phyloP scores from a whole-genome alignment of 2,329 filamentous ascomycete species.

The Madurella mycetomatis region DNA sequence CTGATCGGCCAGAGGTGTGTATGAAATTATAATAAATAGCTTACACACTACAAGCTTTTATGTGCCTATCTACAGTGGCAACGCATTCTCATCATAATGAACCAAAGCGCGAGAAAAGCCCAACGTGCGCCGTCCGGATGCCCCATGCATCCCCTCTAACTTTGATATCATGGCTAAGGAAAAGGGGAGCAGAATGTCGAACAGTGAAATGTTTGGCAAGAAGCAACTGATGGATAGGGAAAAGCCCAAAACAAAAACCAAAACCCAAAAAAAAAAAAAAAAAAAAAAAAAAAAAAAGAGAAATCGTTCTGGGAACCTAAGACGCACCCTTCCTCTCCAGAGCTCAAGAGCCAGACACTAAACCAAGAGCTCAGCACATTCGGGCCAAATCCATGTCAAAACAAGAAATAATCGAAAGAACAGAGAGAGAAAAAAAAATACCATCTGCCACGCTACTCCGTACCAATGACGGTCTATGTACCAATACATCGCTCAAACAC shows the following conservation, averaged over 20 bases:
- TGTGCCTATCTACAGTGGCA: constrained; percentile 14
- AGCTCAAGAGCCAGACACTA: background rate
- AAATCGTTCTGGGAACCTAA: background rate
- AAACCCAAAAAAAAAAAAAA: constrained; percentile 2
- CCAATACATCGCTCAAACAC: constrained; percentile 11
- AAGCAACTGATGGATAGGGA: background rate
- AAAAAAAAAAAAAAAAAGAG: background rate
- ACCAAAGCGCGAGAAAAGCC: constrained; percentile 9
- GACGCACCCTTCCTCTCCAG: background rate
- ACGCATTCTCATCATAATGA: constrained; percentile 3
- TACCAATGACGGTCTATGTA: constrained; percentile 10
- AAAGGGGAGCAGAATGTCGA: background rate
- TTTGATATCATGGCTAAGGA: constrained; percentile 6
- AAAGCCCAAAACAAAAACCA: no score
- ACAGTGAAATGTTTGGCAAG: background rate
- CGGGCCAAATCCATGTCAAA: background rate
- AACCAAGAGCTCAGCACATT: background rate
- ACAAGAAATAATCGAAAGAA: background rate
- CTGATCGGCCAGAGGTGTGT: background rate
- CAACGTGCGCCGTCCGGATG: constrained; percentile 15
- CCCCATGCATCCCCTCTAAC: constrained; percentile 6
- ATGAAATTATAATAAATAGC: background rate
- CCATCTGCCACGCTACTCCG: constrained; percentile 3
- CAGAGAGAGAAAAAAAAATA: constrained; percentile 2
- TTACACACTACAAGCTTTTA: background rate